Evolutionary conservation across 2,329 filamentous ascomycete species (phyloP).

Genomic region (Colletotrichum sojae): DNA sequence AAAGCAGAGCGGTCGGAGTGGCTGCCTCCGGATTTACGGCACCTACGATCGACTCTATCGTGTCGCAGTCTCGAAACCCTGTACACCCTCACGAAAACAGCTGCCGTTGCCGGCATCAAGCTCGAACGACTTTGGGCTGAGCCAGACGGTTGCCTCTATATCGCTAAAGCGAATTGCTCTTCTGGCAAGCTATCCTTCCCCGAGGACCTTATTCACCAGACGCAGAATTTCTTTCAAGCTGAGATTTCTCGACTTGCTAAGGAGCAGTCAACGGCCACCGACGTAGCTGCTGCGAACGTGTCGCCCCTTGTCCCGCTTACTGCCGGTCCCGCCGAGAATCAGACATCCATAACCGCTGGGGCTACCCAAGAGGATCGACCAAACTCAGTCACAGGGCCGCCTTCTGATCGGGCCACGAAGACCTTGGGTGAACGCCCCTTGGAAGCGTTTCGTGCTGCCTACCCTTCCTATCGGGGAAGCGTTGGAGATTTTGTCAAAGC

Average conservation of each 20-base stretch:
- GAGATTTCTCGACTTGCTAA: slow-evolving; percentile 9
- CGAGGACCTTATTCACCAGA: slow-evolving; percentile 17
- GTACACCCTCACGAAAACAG: slow-evolving; percentile 16
- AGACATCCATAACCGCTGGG: background rate
- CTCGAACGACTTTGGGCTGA: slow-evolving; percentile 31
- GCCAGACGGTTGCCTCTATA: slow-evolving; percentile 31
- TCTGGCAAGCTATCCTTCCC: slow-evolving; percentile 24
- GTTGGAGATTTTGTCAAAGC: slow-evolving; percentile 60
- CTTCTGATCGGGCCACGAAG: background rate
- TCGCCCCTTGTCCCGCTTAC: background rate
- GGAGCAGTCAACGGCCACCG: background rate
- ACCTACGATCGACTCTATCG: slow-evolving; percentile 18
- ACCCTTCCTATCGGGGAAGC: slow-evolving; percentile 59
- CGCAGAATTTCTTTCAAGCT: slow-evolving; percentile 14
- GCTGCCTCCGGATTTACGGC: slow-evolving; percentile 25
- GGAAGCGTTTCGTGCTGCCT: slow-evolving; percentile 56
- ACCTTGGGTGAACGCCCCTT: slow-evolving; percentile 48
- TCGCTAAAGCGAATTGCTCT: background rate
- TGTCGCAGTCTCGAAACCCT: slow-evolving; percentile 21
- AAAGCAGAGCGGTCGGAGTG: slow-evolving; percentile 15
- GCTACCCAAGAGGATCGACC: background rate
- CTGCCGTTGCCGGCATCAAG: slow-evolving; percentile 8
- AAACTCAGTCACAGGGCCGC: background rate
- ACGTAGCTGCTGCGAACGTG: background rate
- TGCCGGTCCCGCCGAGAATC: background rate